phyloP scores from a whole-genome alignment of 495 filamentous ascomycete genomes.

The Recurvomyces mirabilis region DNA sequence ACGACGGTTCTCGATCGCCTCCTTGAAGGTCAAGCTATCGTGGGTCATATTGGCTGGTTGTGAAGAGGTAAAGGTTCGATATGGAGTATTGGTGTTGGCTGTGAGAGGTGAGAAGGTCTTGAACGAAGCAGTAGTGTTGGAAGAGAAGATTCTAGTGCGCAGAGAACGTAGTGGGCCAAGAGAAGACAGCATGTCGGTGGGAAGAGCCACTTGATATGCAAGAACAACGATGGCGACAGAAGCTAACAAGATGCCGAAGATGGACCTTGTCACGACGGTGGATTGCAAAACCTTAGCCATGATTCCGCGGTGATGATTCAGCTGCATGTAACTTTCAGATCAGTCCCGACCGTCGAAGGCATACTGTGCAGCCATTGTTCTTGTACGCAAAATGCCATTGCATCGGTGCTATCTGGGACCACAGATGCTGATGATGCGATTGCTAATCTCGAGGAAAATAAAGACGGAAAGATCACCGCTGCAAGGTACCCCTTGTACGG shows the following conservation, averaged over 20 bases:
- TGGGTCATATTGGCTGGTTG: slow-evolving; percentile 1
- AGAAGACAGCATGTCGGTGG: background rate
- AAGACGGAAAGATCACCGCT: too few species aligned
- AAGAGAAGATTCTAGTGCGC: background rate
- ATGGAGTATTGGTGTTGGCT: background rate
- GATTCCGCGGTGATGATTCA: too few species aligned
- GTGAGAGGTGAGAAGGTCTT: background rate
- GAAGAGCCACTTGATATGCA: background rate
- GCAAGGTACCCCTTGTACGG: too few species aligned
- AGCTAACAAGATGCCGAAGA: background rate
- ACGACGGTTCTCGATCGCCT: slow-evolving; percentile 37
- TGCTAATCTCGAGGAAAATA: too few species aligned
- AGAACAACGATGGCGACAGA: background rate
- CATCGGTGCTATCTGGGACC: too few species aligned
- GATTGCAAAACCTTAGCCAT: too few species aligned
- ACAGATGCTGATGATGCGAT: too few species aligned
- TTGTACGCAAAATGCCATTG: too few species aligned
- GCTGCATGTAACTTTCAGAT: too few species aligned
- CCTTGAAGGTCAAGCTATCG: slow-evolving; percentile 16
- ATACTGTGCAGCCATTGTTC: too few species aligned
- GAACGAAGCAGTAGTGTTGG: background rate
- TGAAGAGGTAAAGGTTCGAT: slow-evolving; percentile 7
- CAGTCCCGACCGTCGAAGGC: too few species aligned
- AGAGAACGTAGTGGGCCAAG: background rate
- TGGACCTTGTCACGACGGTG: too few species aligned